Evolutionary conservation across 2,329 filamentous ascomycete genomes (phyloP), one percentile per base, ranked within the genome.

Genomic region (Hypoxylon sp.): DNA sequence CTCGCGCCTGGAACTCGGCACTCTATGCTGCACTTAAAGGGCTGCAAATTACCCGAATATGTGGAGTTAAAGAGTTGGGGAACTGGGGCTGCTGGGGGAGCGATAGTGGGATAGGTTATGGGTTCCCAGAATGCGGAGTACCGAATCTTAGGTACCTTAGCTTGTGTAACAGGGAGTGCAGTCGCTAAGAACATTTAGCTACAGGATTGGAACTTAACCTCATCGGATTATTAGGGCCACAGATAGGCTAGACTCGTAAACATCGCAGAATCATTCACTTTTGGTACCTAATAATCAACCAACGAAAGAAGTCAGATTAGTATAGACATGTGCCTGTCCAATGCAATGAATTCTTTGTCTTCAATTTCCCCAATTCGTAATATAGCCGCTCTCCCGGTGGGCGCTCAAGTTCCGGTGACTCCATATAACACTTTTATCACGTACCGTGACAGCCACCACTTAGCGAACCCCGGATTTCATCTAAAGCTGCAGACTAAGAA

Each of bases 391-490:
- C 57, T 64, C 55, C 61, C 34, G 47, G 48, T 61, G 51, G 54
- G 50, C 39, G 37, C 34, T 46, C 46, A 50, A 57, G 60, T 67
- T 69, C 65, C 66, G 68, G 58, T 56, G 39, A 51, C 54, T 61
- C 58, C 63, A 65, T 67, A 65, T 11, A 53, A 65, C 47, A 11
- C 27, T 47, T 30, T 58, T 56, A 29, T 21, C 14, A 67, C 57
- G 64, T 66, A 66, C 65, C 65, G 60, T 58, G 60, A 57, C 60
- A 68, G 16, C 62, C 65, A 54, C 46, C 52, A 57, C 32, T 68
- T 68, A 64, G 68, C 68, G 63, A 70, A 67, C 63, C 61, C 68
- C 63, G 34, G 61, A 69, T 69, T 66, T 63, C 65, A 67, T 65
- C 66, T 69, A 65, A 47, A 52, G 19, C 43, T 65, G 64, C 65